phyloP scores from a whole-genome alignment of 306 rosid genomes.

The Cajanus cajan region DNA sequence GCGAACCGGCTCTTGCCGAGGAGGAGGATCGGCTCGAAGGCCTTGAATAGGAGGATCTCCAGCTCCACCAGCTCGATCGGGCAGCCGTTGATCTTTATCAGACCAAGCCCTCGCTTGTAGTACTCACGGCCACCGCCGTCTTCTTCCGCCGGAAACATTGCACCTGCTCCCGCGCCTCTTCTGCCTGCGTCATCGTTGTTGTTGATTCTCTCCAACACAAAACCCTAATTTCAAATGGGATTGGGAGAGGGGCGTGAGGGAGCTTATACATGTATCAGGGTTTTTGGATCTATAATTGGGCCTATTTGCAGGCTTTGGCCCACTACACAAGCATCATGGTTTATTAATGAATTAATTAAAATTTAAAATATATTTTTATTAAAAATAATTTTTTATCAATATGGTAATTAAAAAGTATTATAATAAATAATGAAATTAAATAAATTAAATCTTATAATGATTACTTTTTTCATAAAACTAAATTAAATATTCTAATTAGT shows the following conservation, averaged over 20 bases:
- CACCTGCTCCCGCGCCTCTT: conserved; percentile 47
- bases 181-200: conserved; percentile 32
- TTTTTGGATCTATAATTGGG: not conserved
- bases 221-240: not conserved
- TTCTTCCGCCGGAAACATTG: conserved; percentile 89
- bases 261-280: conserved; percentile 7
- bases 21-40: conserved; percentile 74
- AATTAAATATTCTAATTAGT: too few relatives aligned
- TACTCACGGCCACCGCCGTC: conserved; percentile 84
- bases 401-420: too few relatives aligned
- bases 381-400: too few relatives aligned
- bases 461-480: too few relatives aligned
- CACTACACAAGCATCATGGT: too few relatives aligned
- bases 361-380: too few relatives aligned
- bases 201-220: not conserved
- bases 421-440: too few relatives aligned
- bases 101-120: conserved; percentile 82
- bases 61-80: conserved; percentile 81
- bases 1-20: conserved; percentile 68
- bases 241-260: fast-evolving
- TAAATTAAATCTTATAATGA: too few relatives aligned
- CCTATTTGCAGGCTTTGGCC: not conserved
- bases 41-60: conserved; percentile 82
- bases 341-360: too few relatives aligned
- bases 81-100: conserved; percentile 83